A percentile compares a stretch with the other conserved stretches of the same genome.
These are phyloP conservation scores for Phyllosticta citribraziliensis DNA, from an alignment of 2,329 filamentous ascomycete genomes.

Conservation along the genomic window DNA sequence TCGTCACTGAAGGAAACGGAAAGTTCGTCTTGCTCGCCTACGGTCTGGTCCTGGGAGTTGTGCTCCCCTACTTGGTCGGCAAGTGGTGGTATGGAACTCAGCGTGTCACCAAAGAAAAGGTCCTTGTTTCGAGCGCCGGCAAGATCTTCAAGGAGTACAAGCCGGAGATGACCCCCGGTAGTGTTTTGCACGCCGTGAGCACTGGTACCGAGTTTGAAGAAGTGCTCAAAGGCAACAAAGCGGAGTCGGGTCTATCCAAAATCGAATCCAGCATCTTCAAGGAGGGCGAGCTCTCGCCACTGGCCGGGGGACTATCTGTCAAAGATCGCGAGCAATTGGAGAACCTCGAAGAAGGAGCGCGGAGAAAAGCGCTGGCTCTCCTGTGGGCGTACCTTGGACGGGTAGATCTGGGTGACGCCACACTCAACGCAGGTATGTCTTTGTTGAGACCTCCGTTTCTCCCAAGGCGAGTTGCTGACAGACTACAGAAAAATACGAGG, in stretches of 20 bases:
- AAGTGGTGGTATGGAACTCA: slow-evolving; percentile 99
- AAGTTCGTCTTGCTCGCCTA: slow-evolving; percentile 93
- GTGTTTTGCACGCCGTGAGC: slow-evolving; percentile 71
- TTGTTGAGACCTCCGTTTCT: background rate
- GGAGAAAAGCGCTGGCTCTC: slow-evolving; percentile 78
- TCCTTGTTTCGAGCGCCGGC: slow-evolving; percentile 86
- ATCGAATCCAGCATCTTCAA: slow-evolving; percentile 73
- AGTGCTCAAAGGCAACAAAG: slow-evolving; percentile 65
- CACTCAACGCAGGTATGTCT: slow-evolving; percentile 54
- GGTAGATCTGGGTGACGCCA: slow-evolving; percentile 68
- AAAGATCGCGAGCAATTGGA: slow-evolving; percentile 72
- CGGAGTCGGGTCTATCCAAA: slow-evolving; percentile 70
- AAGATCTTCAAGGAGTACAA: slow-evolving; percentile 90
- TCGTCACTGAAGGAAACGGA: slow-evolving; percentile 85
- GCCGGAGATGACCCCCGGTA: slow-evolving; percentile 70
- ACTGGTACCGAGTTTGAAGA: slow-evolving; percentile 77
- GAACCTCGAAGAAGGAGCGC: slow-evolving; percentile 67
- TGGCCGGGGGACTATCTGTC: slow-evolving; percentile 50
- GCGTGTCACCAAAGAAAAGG: slow-evolving; percentile 82
- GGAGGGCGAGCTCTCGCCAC: slow-evolving; percentile 41
- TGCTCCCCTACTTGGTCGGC: slow-evolving; percentile 86
- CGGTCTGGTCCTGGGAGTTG: slow-evolving; percentile 73
- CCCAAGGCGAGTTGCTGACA: slow-evolving; percentile 13
- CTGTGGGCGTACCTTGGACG: slow-evolving; percentile 94
- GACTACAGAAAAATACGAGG: slow-evolving; percentile 68